Percentiles rank a stretch among this genome's conserved stretches.
Conservation (phyloP, 2,329 filamentous ascomycete species). For the Nemania sp. region DNA sequence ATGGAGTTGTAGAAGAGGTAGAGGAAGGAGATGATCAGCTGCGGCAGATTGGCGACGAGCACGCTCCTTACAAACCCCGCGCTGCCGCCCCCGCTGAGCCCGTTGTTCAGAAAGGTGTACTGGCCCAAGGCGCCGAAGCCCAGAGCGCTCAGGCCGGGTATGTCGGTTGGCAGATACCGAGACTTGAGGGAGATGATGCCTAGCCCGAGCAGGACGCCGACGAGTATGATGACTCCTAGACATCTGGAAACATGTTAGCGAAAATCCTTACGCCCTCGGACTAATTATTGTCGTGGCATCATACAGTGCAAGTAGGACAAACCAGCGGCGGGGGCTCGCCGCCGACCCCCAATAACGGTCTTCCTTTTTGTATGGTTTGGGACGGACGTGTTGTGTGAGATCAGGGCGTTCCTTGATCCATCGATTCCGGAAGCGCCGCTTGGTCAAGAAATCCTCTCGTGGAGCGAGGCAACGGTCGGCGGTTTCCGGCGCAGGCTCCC, state of each 20-base stretch:
- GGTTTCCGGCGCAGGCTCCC: conserved; percentile 32
- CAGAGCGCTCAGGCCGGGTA: too few species aligned
- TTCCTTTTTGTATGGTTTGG: conserved; percentile 17
- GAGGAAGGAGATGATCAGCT: conserved; percentile 50
- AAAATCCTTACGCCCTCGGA: too few species aligned
- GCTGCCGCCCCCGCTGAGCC: conserved; percentile 36
- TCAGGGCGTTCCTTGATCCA: background rate
- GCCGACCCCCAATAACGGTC: conserved; percentile 26
- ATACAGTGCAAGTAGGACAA: too few species aligned
- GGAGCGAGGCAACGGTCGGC: conserved; percentile 34
- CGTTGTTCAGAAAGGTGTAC: conserved; percentile 36
- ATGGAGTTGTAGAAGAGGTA: conserved; percentile 52
- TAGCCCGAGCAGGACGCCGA: too few species aligned
- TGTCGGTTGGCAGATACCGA: too few species aligned
- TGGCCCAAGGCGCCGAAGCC: conserved; percentile 39
- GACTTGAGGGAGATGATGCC: too few species aligned
- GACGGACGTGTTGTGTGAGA: background rate
- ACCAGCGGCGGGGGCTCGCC: too few species aligned
- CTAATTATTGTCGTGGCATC: too few species aligned
- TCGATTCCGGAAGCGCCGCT: background rate
- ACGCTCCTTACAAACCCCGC: conserved; percentile 41
- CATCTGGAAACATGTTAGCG: too few species aligned
- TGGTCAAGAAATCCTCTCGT: conserved; percentile 27
- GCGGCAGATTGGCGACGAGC: conserved; percentile 52
- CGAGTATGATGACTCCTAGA: too few species aligned